Evolutionary conservation across 1,284 basidiomycete species (phyloP).

Genomic region (Coniferiporia weirii): DNA sequence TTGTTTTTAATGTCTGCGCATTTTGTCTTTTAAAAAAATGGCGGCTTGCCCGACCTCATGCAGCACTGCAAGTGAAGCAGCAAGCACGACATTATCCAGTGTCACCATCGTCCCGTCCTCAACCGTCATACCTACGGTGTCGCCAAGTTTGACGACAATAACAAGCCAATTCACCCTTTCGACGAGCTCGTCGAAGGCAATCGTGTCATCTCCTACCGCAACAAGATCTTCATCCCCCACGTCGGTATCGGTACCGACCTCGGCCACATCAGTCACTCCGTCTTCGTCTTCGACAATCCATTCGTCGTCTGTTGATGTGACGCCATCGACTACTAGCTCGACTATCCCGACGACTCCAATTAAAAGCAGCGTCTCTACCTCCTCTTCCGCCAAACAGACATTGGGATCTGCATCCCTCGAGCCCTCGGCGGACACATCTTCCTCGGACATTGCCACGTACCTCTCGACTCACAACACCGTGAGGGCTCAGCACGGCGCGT

Average conservation of each 20-base stretch:
- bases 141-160: neutral
- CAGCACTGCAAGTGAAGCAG: neutral
- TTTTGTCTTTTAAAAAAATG: neutral
- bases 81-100: neutral
- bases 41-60: neutral
- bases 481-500: slow-evolving; percentile 56
- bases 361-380: neutral
- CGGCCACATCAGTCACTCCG: neutral
- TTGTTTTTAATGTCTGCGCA: too few relatives aligned
- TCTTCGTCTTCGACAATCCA: neutral
- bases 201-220: neutral
- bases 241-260: too few relatives aligned
- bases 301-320: neutral
- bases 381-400: neutral
- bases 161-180: neutral
- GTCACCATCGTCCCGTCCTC: neutral
- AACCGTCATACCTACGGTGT: neutral
- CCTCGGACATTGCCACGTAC: slow-evolving; percentile 34
- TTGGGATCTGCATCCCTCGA: neutral
- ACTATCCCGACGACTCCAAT: neutral
- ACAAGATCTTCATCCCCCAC: too few relatives aligned
- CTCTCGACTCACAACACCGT: slow-evolving; percentile 54
- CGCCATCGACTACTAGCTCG: neutral
- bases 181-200: neutral
- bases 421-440: neutral